These are phyloP conservation scores for Esteya vermicola DNA, from an alignment of 2,329 filamentous ascomycete species.

Conservation along the genomic window DNA sequence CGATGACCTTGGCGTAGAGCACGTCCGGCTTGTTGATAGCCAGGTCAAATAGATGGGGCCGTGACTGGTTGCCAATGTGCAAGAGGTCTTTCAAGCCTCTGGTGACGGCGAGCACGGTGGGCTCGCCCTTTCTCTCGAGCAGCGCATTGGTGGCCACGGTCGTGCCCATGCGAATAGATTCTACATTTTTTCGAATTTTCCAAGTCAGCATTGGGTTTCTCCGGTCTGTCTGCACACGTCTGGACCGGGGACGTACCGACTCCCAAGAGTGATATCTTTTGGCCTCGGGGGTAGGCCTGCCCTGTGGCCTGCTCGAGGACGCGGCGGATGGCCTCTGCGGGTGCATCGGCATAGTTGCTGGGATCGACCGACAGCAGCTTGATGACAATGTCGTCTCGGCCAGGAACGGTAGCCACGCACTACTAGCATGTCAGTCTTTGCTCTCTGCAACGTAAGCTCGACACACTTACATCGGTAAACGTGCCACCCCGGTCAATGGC, in stretches of 20 bases:
- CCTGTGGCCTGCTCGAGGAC: slow-evolving; percentile 16
- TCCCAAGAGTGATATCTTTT: slow-evolving; percentile 25
- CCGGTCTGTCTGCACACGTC: too few species aligned
- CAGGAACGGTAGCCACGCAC: slow-evolving; percentile 30
- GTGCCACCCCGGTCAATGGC: slow-evolving; percentile 3
- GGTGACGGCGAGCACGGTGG: slow-evolving; percentile 73
- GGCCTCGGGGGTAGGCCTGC: slow-evolving; percentile 42
- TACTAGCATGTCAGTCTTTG: too few species aligned
- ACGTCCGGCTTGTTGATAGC: slow-evolving; percentile 80
- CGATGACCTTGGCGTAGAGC: slow-evolving; percentile 67
- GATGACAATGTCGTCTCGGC: slow-evolving; percentile 27
- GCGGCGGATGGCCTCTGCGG: slow-evolving; percentile 1
- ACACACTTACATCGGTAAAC: slow-evolving; percentile 1
- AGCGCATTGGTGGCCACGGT: slow-evolving; percentile 88
- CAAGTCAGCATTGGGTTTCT: too few species aligned
- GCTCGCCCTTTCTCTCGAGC: slow-evolving; percentile 78
- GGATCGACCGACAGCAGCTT: slow-evolving; percentile 5
- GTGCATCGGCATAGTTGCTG: slow-evolving; percentile 2
- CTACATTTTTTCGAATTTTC: slow-evolving; percentile 24
- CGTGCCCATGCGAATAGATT: slow-evolving; percentile 83
- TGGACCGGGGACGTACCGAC: neutral
- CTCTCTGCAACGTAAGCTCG: too few species aligned
- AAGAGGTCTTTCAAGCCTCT: slow-evolving; percentile 79
- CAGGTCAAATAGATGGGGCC: slow-evolving; percentile 81
- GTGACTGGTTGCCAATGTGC: slow-evolving; percentile 76